phyloP scores from a whole-genome alignment of 2,329 filamentous ascomycete genomes.

The Botrytis pseudocinerea region DNA sequence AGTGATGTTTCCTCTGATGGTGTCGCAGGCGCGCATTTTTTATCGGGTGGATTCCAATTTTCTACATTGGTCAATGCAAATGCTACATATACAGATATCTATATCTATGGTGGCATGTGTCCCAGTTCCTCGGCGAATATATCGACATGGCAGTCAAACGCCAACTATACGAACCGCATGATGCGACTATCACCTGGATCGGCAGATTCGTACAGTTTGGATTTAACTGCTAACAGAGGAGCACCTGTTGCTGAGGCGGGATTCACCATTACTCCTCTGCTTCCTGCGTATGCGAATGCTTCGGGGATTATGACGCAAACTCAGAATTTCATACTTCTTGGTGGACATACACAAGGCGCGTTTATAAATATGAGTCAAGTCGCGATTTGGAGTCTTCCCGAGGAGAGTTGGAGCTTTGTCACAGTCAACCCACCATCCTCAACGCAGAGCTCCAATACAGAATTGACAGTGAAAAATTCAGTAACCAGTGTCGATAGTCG shows the following conservation, averaged over 20 bases:
- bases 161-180: constrained; percentile 81
- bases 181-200: constrained; percentile 57
- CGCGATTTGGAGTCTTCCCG: constrained; percentile 82
- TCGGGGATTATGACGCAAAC: constrained; percentile 68
- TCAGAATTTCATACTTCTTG: constrained; percentile 76
- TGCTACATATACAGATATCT: constrained; percentile 40
- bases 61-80: constrained; percentile 37
- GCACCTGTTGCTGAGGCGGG: constrained; percentile 80
- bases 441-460: constrained; percentile 47
- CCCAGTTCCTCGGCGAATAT: constrained; percentile 51
- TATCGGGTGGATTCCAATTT: constrained; percentile 49
- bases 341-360: constrained; percentile 78
- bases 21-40: constrained; percentile 53
- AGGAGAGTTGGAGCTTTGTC: constrained; percentile 83
- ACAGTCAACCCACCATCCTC: constrained; percentile 53
- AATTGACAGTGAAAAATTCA: constrained; percentile 54
- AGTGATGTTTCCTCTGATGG: constrained; percentile 41
- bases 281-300: constrained; percentile 67
- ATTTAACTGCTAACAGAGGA: constrained; percentile 49
- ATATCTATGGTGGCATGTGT: constrained; percentile 85
- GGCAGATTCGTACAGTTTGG: constrained; percentile 46
- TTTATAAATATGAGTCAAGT: constrained; percentile 95
- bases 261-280: constrained; percentile 75
- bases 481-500: constrained; percentile 61
- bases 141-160: constrained; percentile 63